Conservation (phyloP, 225 moss, liverwort and hornwort species). For the Neckera pumila region DNA sequence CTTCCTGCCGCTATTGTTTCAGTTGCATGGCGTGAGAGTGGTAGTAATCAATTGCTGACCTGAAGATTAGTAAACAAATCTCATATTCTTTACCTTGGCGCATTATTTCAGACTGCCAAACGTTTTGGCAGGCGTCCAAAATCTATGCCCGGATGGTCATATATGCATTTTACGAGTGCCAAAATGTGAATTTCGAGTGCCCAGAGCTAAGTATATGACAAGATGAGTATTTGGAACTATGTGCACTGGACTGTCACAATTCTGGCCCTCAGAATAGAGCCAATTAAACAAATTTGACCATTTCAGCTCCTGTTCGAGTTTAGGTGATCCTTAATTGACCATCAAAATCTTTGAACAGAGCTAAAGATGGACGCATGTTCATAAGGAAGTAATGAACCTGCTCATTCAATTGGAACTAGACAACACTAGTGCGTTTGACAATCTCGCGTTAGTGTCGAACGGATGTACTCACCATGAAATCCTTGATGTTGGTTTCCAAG, state of each 20-base stretch:
- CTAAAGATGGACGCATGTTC: not conserved
- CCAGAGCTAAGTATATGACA: not conserved
- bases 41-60: not conserved
- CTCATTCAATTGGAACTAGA: not conserved
- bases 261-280: not conserved
- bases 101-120: not conserved
- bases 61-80: not conserved
- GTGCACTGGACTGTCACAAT: not conserved
- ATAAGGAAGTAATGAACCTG: not conserved
- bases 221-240: not conserved
- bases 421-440: not conserved
- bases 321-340: not conserved
- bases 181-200: not conserved
- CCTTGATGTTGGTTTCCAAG: not conserved
- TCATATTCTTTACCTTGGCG: not conserved
- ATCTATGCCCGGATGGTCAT: not conserved
- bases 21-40: not conserved
- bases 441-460: not conserved
- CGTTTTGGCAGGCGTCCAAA: not conserved
- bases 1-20: not conserved
- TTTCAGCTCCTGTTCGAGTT: not conserved
- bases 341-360: not conserved
- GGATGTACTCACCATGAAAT: not conserved
- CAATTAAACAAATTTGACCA: not conserved
- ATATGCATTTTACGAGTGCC: not conserved